Conservation (phyloP, 139 green algal genomes). For the Bryopsis sp. region DNA sequence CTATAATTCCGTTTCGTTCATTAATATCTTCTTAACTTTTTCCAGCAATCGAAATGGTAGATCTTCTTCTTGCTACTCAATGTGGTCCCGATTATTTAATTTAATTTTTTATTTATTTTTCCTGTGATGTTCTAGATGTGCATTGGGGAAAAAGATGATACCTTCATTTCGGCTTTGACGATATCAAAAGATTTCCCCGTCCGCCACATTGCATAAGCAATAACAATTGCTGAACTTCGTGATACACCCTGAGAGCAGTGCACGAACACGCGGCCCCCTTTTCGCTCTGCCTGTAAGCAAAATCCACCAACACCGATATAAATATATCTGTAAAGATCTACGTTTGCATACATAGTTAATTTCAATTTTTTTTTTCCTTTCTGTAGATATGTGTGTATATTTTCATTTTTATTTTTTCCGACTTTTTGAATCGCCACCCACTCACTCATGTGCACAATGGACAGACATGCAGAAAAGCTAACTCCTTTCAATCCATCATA, state of each 20-base stretch:
- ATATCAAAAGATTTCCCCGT: neutral
- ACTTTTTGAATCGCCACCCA: too few species aligned
- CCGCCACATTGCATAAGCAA: constrained; percentile 75
- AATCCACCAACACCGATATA: too few species aligned
- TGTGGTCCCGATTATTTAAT: neutral
- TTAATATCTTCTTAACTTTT: neutral
- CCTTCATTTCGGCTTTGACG: neutral
- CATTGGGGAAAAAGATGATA: too few species aligned
- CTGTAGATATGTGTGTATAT: too few species aligned
- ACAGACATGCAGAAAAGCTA: too few species aligned
- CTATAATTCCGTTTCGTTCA: neutral
- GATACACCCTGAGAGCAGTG: constrained; percentile 82
- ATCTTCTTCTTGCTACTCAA: neutral
- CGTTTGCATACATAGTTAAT: too few species aligned
- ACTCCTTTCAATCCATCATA: too few species aligned
- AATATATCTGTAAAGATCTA: too few species aligned
- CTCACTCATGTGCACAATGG: too few species aligned
- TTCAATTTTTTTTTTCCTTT: too few species aligned
- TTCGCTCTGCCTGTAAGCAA: neutral
- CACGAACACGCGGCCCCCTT: constrained; percentile 49
- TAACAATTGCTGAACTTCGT: constrained; percentile 49
- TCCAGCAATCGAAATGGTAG: neutral
- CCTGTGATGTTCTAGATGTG: too few species aligned
- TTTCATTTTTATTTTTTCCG: too few species aligned
- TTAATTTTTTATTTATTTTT: neutral